Percentiles rank a stretch among this genome's conserved stretches.
Evolutionary conservation across 345 rosid species (phyloP).

Genomic region (Sisymbrium altissimum): DNA sequence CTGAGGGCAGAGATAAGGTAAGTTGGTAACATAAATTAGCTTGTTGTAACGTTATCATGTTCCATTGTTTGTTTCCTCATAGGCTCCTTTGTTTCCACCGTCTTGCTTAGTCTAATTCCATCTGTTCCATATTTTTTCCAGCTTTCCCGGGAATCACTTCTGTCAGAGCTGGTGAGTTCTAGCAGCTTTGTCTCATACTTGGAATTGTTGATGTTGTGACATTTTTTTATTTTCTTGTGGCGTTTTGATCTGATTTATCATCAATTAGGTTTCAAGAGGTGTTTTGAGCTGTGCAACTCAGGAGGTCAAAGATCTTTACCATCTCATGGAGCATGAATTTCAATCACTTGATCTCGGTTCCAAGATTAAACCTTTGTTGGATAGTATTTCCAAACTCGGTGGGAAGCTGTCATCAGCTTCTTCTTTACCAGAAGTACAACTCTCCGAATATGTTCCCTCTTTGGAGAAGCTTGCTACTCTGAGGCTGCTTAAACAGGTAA

Average conservation of each 20-base stretch:
- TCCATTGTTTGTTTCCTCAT: too few relatives aligned
- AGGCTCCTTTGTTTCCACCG: too few relatives aligned
- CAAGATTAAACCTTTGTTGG: constrained; percentile 68
- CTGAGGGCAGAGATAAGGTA: too few relatives aligned
- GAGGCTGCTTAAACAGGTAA: constrained; percentile 90
- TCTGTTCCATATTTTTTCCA: constrained; percentile 31
- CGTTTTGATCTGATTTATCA: too few relatives aligned
- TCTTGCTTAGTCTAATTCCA: too few relatives aligned
- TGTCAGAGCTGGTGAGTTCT: constrained; percentile 78
- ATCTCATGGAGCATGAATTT: constrained; percentile 84
- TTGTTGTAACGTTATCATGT: too few relatives aligned
- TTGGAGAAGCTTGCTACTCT: constrained; percentile 85
- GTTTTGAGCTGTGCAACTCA: constrained; percentile 86
- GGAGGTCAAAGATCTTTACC: constrained; percentile 91
- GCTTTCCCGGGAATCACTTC: constrained; percentile 82
- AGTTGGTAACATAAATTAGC: too few relatives aligned
- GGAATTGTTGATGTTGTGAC: too few relatives aligned
- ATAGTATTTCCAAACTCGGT: constrained; percentile 72
- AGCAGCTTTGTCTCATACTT: background rate
- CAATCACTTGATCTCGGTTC: constrained; percentile 75
- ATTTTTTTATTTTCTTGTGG: too few relatives aligned
- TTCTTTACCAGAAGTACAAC: constrained; percentile 80
- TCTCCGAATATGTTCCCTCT: constrained; percentile 76
- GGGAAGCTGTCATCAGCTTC: constrained; percentile 88
- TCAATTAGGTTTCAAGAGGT: constrained; percentile 70